These are phyloP conservation scores for Leccinum truebloodii DNA, from an alignment of 768 basidiomycete species.

Conservation along the genomic window DNA sequence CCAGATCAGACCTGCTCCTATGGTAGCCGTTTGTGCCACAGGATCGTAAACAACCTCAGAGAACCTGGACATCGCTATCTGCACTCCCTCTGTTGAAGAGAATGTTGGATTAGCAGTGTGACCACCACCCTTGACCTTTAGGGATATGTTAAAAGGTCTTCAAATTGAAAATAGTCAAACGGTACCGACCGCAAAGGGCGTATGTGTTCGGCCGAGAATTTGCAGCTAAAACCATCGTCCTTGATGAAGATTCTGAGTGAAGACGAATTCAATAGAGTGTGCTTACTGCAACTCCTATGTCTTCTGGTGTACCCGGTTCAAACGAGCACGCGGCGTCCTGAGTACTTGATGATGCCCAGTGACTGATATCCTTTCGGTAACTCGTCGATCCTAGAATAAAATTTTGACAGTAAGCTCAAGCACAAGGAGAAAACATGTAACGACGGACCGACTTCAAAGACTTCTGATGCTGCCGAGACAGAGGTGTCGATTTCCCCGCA, in stretches of 20 bases:
- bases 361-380: slow-evolving; percentile 15
- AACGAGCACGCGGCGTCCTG: slow-evolving; percentile 53
- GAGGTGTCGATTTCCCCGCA: background rate
- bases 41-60: slow-evolving; percentile 41
- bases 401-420: background rate
- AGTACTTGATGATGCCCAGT: slow-evolving; percentile 54
- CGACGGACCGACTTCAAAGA: background rate
- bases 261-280: background rate
- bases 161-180: background rate
- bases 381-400: background rate
- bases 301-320: slow-evolving; percentile 54
- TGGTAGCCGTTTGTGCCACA: slow-evolving; percentile 38
- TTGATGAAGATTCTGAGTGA: background rate
- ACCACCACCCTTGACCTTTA: slow-evolving; percentile 61
- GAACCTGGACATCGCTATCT: slow-evolving; percentile 56
- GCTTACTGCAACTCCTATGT: slow-evolving; percentile 50
- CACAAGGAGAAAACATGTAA: background rate
- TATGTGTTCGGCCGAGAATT: slow-evolving; percentile 44
- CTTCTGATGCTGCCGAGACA: background rate
- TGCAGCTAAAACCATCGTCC: slow-evolving; percentile 4
- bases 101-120: slow-evolving; percentile 56
- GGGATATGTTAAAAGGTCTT: too few species aligned
- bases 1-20: slow-evolving; percentile 53
- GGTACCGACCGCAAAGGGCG: slow-evolving; percentile 26
- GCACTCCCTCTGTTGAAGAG: slow-evolving; percentile 58